A percentile compares a stretch with the other conserved stretches of the same genome.
phyloP scores from a whole-genome alignment of 192 early-diverging fungal species.

The Entrophospora sp. region DNA sequence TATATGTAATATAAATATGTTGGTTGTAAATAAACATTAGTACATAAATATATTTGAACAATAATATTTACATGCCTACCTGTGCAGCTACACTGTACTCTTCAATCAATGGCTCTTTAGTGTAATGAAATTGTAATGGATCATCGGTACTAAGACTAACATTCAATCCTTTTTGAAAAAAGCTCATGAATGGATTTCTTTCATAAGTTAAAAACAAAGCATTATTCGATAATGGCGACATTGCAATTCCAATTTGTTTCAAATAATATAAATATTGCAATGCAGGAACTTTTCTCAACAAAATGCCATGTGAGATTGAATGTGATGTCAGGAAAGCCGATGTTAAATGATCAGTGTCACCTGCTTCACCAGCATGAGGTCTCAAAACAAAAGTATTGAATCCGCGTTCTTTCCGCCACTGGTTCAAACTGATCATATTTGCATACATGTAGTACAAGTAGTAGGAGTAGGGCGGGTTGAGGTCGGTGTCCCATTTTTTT shows the following conservation, averaged over 20 bases:
- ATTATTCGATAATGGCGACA: conserved; percentile 96
- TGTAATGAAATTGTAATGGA: conserved; percentile 94
- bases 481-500: conserved; percentile 40
- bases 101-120: conserved; percentile 93
- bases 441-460: conserved; percentile 89
- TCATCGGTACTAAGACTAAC: conserved; percentile 92
- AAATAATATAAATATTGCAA: conserved; percentile 93
- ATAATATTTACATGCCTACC: conserved; percentile 26
- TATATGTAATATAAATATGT: neutral
- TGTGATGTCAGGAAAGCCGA: conserved; percentile 80
- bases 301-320: conserved; percentile 86
- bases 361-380: conserved; percentile 92
- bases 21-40: neutral
- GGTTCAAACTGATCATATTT: conserved; percentile 75
- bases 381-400: conserved; percentile 93
- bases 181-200: conserved; percentile 81
- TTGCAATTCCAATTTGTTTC: conserved; percentile 91
- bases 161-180: conserved; percentile 91
- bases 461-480: conserved; percentile 92
- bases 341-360: conserved; percentile 89
- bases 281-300: conserved; percentile 87
- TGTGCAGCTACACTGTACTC: conserved; percentile 93
- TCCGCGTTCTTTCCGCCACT: conserved; percentile 58
- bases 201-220: conserved; percentile 90
- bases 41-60: neutral